Evolutionary conservation across 1,139 yeast genomes (phyloP).

Genomic region (Blastobotrys persicus): DNA sequence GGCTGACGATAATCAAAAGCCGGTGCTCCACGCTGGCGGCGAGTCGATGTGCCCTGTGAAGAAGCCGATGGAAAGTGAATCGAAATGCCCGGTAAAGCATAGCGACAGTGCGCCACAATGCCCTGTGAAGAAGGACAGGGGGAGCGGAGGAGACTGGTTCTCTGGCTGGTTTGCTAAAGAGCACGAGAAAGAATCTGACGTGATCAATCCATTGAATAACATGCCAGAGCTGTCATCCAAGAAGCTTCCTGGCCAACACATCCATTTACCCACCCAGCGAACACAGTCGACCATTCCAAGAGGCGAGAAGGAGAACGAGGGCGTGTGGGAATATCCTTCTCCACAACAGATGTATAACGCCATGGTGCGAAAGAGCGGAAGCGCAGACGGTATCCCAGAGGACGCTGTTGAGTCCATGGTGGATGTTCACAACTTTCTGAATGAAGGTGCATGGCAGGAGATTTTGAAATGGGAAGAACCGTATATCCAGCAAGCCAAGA

Average conservation of each 20-base stretch:
- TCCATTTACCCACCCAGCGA: slow-evolving; percentile 76
- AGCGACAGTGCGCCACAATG: slow-evolving; percentile 12
- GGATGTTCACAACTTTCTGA: slow-evolving; percentile 90
- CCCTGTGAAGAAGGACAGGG: slow-evolving; percentile 12
- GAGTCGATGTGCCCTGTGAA: slow-evolving; percentile 24
- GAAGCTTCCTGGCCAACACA: slow-evolving; percentile 75
- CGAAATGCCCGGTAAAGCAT: slow-evolving; percentile 23
- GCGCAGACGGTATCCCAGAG: slow-evolving; percentile 77
- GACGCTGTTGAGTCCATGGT: slow-evolving; percentile 98
- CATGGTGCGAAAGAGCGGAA: slow-evolving; percentile 88
- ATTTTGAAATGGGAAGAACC: slow-evolving; percentile 85
- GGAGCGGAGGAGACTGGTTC: slow-evolving; percentile 34
- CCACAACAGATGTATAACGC: slow-evolving; percentile 99
- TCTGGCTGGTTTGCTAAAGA: slow-evolving; percentile 24
- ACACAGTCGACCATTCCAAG: slow-evolving; percentile 84
- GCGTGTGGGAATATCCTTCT: slow-evolving; percentile 97
- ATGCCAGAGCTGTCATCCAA: slow-evolving; percentile 77
- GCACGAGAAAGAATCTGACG: slow-evolving; percentile 31
- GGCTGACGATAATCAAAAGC: slow-evolving; percentile 20
- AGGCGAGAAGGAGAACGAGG: slow-evolving; percentile 62
- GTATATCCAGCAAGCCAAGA: slow-evolving; percentile 49
- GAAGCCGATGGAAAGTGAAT: slow-evolving; percentile 11
- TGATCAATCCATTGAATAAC: slow-evolving; percentile 71
- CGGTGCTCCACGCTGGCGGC: not conserved
- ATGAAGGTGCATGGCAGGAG: slow-evolving; percentile 98